Percentiles rank a stretch among this genome's conserved stretches.
phyloP scores from a whole-genome alignment of 2,329 filamentous ascomycete genomes.

The Grosmannia clavigera region DNA sequence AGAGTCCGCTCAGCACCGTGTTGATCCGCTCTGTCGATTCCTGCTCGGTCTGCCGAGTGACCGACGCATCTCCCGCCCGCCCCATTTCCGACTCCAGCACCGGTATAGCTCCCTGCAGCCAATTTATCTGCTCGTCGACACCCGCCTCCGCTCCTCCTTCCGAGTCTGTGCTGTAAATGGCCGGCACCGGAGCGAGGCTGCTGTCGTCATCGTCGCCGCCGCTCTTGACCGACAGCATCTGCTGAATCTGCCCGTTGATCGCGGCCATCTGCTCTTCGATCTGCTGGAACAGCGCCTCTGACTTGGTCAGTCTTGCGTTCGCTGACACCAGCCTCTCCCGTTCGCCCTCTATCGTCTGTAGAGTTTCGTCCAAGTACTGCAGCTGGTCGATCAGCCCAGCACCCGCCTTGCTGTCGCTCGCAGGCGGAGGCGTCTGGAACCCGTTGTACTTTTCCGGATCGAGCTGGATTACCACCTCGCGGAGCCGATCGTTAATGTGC shows the following conservation, averaged over 20 bases:
- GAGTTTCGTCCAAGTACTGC: conserved; percentile 56
- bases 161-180: conserved; percentile 29
- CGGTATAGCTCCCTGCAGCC: conserved; percentile 51
- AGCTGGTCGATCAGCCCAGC: conserved; percentile 45
- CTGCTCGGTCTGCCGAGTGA: conserved; percentile 18
- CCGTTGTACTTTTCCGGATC: conserved; percentile 42
- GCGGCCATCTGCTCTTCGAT: conserved; percentile 43
- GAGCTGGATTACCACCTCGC: conserved; percentile 52
- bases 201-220: conserved; percentile 5
- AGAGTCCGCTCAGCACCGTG: conserved; percentile 37
- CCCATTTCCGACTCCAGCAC: conserved; percentile 32
- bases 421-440: conserved; percentile 31
- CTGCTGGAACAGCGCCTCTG: conserved; percentile 21
- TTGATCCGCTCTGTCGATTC: conserved; percentile 44
- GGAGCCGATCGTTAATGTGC: conserved; percentile 52
- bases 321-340: conserved; percentile 24
- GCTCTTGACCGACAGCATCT: conserved; percentile 31
- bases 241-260: conserved; percentile 53
- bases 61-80: conserved; percentile 21
- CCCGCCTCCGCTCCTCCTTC: conserved; percentile 36
- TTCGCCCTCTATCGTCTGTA: conserved; percentile 48
- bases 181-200: conserved; percentile 42
- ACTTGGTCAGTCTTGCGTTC: conserved; percentile 13
- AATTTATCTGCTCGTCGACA: conserved; percentile 54
- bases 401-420: conserved; percentile 27